Percentiles rank a stretch among this genome's conserved stretches.
These are phyloP conservation scores for Melianthus villosus DNA, from an alignment of 441 rosid species.

Conservation along the genomic window DNA sequence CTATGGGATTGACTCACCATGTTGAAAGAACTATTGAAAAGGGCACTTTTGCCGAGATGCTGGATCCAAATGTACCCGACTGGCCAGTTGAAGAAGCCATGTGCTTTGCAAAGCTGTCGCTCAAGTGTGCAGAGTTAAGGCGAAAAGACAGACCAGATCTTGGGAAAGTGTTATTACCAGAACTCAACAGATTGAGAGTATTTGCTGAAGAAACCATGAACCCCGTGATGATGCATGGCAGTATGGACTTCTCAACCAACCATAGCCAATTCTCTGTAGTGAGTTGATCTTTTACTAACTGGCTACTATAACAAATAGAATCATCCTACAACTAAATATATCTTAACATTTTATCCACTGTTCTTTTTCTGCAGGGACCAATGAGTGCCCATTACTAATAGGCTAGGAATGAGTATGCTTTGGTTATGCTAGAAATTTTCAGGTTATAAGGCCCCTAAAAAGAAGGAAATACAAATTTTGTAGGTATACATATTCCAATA, in stretches of 20 bases:
- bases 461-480: no score
- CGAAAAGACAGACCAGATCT: background rate
- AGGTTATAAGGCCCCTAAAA: no score
- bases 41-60: slow-evolving; percentile 1
- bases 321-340: no score
- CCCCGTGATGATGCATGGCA: background rate
- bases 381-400: no score
- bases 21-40: background rate
- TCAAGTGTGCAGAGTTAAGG: background rate
- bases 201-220: slow-evolving; percentile 1
- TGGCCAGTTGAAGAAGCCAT: slow-evolving; percentile 1
- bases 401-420: no score
- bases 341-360: no score
- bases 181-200: background rate
- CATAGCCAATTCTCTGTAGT: background rate
- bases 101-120: slow-evolving; percentile 2
- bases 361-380: no score
- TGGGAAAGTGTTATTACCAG: background rate
- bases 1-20: slow-evolving; percentile 4
- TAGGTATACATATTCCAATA: no score
- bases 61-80: background rate
- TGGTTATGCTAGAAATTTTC: no score
- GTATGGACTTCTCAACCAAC: background rate
- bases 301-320: background rate
- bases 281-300: background rate